Evolutionary conservation across 495 filamentous ascomycete species (phyloP), one percentile per base, ranked within the genome.

Genomic region (Cryomyces minteri): DNA sequence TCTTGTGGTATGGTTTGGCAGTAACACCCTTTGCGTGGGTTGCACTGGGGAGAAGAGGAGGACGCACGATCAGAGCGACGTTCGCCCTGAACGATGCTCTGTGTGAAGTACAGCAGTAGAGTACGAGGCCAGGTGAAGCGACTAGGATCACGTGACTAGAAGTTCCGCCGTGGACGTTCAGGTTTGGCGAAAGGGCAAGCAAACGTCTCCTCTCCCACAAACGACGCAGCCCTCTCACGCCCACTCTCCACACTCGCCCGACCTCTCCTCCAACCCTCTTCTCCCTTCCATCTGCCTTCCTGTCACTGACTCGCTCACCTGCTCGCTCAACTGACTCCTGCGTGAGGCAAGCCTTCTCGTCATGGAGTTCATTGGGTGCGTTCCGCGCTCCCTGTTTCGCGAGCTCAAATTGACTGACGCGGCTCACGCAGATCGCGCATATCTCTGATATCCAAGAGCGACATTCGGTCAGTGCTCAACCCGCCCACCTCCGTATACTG

Each of bases 361-460:
- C 41, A 77, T 79, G 74, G 76, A 79, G 62, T 79, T 69, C 59
- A 77, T 79, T 46, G 74, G 73, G 73, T 74, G 38, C 51, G 67
- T 58, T 30, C 7, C 32, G 32, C 40, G 7, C 31, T 32, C 10
- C 29, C 6, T 6, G 5, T 18, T 18, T 14, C 14, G 12, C 8
- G 8, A 30, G 14, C 31, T 12, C 37, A 30, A 28, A 7, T 5
- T 6, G 11, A 39, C 46, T 58, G 43, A 56, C 36, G 25, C 9
- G 40, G 43, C 31, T 46, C 30, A 28, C 41, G 41, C 54, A 86
- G 83, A 52, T 70, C 82, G 44, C 72, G 77, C 43, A 88, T 88
- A 62, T 85, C 81, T 32, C 69, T 99, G 62, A 87, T 99, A 64
- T 96, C 92, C 14, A 92, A 84, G 65, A 92, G 88, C 62, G 86